Conservation (phyloP, 2,329 filamentous ascomycete species). For the Aureobasidium melanogenum region DNA sequence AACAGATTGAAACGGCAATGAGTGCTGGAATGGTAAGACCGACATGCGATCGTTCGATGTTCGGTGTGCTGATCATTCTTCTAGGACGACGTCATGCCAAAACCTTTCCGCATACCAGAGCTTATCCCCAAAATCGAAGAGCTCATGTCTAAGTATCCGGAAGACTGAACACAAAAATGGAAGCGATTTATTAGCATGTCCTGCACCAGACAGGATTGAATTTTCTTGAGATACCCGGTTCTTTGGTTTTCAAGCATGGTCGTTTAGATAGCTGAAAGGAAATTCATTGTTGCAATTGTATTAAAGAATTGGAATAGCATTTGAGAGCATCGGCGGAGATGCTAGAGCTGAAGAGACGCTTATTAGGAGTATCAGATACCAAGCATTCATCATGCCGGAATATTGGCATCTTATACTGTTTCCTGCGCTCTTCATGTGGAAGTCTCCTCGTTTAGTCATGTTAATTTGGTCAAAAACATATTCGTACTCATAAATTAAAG, state of each 20-base stretch:
- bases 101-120: slow-evolving; percentile 43
- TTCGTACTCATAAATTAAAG: too few relatives aligned
- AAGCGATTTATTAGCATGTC: background rate
- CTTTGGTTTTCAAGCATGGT: background rate
- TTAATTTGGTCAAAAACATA: background rate
- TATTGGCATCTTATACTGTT: background rate
- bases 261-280: background rate
- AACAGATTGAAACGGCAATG: slow-evolving; percentile 65
- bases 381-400: background rate
- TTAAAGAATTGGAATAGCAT: background rate
- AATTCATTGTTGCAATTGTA: background rate
- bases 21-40: slow-evolving; percentile 53
- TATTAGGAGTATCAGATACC: background rate
- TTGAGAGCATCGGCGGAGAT: background rate
- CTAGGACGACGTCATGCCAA: slow-evolving; percentile 42
- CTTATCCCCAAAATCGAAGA: slow-evolving; percentile 44
- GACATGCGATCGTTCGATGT: background rate
- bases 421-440: background rate
- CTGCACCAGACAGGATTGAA: background rate
- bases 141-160: slow-evolving; percentile 27
- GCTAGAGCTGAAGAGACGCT: background rate
- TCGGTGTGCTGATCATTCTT: slow-evolving; percentile 15
- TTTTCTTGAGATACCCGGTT: slow-evolving; percentile 5
- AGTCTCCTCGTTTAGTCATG: background rate
- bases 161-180: background rate